phyloP scores from a whole-genome alignment of 2,329 filamentous ascomycete genomes.

The Penicillium thymicola region DNA sequence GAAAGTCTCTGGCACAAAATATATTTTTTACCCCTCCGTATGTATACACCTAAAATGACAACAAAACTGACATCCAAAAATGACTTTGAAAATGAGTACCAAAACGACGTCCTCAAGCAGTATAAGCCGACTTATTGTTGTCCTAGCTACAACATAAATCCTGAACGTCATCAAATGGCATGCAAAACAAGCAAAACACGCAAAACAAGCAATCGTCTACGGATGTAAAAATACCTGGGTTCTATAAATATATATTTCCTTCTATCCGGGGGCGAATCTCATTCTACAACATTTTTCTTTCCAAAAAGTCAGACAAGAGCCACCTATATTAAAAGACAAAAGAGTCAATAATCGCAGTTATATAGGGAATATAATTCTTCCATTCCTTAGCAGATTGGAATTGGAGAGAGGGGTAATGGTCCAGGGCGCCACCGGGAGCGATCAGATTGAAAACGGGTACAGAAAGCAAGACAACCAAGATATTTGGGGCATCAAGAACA shows the following conservation, averaged over 20 bases:
- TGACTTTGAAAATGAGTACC: background rate
- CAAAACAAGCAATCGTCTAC: background rate
- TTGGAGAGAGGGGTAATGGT: constrained; percentile 7
- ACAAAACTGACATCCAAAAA: no score
- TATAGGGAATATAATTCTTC: background rate
- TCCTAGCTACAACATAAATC: no score
- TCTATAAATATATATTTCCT: constrained; percentile 3
- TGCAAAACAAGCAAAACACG: background rate
- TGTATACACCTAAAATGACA: no score
- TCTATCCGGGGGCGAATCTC: background rate
- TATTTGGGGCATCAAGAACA: background rate
- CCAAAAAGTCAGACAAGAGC: background rate
- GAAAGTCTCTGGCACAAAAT: no score
- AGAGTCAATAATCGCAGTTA: background rate
- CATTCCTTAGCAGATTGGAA: background rate
- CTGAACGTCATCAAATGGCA: background rate
- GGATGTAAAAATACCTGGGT: background rate
- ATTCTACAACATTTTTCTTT: background rate
- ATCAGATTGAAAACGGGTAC: background rate
- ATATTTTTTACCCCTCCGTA: no score
- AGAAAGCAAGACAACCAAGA: background rate
- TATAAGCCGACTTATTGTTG: no score
- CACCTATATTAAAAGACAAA: background rate
- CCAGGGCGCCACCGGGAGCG: constrained; percentile 2
- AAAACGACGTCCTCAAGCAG: background rate